Conservation (phyloP, 768 basidiomycete species). For the Cantharellus cinnabarinus region DNA sequence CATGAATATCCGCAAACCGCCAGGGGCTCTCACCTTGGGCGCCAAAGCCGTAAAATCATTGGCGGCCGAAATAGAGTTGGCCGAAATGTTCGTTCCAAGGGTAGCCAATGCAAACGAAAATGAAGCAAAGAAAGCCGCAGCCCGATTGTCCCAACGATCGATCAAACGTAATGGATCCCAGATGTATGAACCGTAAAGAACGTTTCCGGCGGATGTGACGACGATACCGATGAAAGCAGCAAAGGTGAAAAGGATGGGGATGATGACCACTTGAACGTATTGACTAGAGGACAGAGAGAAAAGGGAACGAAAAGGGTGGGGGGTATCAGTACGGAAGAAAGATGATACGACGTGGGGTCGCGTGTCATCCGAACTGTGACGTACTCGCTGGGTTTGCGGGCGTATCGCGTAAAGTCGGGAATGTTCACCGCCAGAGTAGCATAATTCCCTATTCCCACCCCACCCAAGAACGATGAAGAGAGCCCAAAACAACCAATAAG, state of each 20-base stretch:
- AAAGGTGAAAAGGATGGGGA: slow-evolving; percentile 57
- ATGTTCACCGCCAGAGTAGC: slow-evolving; percentile 30
- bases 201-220: slow-evolving; percentile 54
- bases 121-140: slow-evolving; percentile 66
- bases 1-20: background rate
- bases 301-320: background rate
- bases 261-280: slow-evolving; percentile 53
- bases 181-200: slow-evolving; percentile 40
- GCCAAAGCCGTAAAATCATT: slow-evolving; percentile 71
- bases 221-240: slow-evolving; percentile 64
- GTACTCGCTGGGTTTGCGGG: slow-evolving; percentile 28
- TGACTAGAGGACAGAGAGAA: slow-evolving; percentile 23
- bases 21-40: slow-evolving; percentile 18
- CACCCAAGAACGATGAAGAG: too few relatives aligned
- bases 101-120: slow-evolving; percentile 56
- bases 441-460: too few relatives aligned
- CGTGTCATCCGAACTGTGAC: slow-evolving; percentile 10
- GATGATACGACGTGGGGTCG: background rate
- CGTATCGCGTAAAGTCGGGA: slow-evolving; percentile 79
- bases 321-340: background rate
- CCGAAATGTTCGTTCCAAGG: slow-evolving; percentile 48
- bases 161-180: slow-evolving; percentile 68
- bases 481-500: too few relatives aligned
- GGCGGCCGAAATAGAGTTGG: slow-evolving; percentile 55
- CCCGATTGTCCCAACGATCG: slow-evolving; percentile 66